Conservation (phyloP, 306 rosid genomes). For the Castanea mollissima region DNA sequence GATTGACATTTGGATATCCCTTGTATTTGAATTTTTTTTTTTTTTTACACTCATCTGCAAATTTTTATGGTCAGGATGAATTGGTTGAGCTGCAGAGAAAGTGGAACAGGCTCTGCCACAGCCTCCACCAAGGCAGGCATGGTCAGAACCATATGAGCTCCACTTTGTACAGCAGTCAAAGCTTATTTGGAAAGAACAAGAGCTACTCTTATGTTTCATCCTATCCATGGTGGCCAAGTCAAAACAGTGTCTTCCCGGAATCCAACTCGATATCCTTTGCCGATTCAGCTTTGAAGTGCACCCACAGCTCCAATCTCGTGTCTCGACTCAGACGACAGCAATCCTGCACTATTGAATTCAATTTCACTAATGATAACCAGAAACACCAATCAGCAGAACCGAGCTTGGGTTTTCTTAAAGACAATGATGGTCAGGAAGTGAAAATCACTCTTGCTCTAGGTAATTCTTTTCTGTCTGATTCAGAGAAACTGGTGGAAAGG, state of each 20-base stretch:
- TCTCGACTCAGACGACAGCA: conserved; percentile 68
- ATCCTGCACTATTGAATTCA: conserved; percentile 85
- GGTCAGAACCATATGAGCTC: conserved; percentile 41
- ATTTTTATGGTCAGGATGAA: conserved; percentile 50
- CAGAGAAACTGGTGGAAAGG: conserved; percentile 39
- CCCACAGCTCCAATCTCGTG: conserved; percentile 39
- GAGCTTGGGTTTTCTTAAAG: conserved; percentile 49
- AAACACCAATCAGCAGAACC: conserved; percentile 40
- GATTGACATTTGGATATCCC: no score
- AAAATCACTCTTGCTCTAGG: conserved; percentile 85
- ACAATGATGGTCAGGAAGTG: conserved; percentile 61
- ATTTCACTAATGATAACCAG: conserved; percentile 45
- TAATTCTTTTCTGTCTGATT: conserved; percentile 52
- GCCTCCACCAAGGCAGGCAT: conserved; percentile 63
- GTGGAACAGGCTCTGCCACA: conserved; percentile 70
- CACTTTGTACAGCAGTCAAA: conserved; percentile 29
- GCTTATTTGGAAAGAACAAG: conserved; percentile 43
- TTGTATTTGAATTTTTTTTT: no score
- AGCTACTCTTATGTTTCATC: conserved; percentile 52
- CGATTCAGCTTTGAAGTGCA: conserved; percentile 37
- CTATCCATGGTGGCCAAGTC: conserved; percentile 62
- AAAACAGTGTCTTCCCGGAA: conserved; percentile 45
- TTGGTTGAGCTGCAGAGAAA: conserved; percentile 54
- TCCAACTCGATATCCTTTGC: conserved; percentile 59
- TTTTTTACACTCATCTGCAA: not conserved